These are phyloP conservation scores for Zanthoxylum bungeanum DNA, from an alignment of 345 rosid species.

Conservation along the genomic window DNA sequence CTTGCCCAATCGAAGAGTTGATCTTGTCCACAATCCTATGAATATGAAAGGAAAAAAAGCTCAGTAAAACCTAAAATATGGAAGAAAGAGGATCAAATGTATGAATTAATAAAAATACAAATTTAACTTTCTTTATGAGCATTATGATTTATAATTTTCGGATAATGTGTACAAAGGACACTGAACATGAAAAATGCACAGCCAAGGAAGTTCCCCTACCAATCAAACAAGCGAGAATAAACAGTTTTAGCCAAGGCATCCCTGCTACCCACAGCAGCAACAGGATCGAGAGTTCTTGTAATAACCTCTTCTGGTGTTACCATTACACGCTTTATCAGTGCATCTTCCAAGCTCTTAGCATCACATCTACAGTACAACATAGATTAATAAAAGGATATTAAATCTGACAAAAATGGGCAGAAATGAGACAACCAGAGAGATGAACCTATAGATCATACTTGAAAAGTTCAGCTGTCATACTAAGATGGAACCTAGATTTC, in stretches of 20 bases:
- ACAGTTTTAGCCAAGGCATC: constrained; percentile 96
- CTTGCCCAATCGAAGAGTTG: constrained; percentile 94
- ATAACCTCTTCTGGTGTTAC: constrained; percentile 99
- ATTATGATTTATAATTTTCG: not conserved
- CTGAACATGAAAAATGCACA: constrained; percentile 1
- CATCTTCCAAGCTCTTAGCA: constrained; percentile 89
- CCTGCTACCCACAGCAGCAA: constrained; percentile 80
- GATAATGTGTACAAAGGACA: not conserved
- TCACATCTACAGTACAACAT: constrained; percentile 56
- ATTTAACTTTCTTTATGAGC: not conserved
- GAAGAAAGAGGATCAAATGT: constrained; percentile 11
- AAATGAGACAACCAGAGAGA: constrained; percentile 15
- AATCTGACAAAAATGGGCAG: constrained; percentile 12
- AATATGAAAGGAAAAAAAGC: constrained; percentile 16
- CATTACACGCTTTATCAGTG: constrained; percentile 97
- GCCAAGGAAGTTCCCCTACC: constrained; percentile 46
- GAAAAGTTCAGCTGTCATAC: constrained; percentile 82
- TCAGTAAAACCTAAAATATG: not conserved
- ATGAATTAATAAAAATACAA: not conserved
- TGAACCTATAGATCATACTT: constrained; percentile 42
- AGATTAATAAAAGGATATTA: constrained; percentile 9
- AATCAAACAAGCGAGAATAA: constrained; percentile 97
- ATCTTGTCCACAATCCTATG: constrained; percentile 96
- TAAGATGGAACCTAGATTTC: constrained; percentile 84
- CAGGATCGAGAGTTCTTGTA: constrained; percentile 93